These are phyloP conservation scores for Trifolium repens DNA, from an alignment of 306 rosid genomes.

Conservation along the genomic window DNA sequence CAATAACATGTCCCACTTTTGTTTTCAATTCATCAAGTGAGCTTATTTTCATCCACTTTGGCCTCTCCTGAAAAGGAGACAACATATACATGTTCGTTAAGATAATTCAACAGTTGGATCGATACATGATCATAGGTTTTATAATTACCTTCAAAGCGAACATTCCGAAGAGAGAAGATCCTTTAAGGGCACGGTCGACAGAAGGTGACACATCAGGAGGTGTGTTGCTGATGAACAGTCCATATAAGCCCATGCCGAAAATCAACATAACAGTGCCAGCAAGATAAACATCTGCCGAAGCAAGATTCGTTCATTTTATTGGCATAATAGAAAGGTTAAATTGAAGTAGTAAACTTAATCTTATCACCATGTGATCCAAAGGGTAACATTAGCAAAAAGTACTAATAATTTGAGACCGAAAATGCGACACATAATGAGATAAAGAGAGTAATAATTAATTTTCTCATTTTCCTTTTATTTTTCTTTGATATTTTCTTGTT, in stretches of 20 bases:
- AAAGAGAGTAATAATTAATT: too few relatives aligned
- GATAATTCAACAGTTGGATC: not conserved
- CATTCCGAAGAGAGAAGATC: constrained; percentile 95
- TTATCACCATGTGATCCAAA: too few relatives aligned
- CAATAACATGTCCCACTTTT: constrained; percentile 80
- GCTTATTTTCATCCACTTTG: constrained; percentile 83
- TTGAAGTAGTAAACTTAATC: not conserved
- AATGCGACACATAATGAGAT: too few relatives aligned
- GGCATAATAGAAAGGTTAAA: not conserved
- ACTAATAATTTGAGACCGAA: too few relatives aligned
- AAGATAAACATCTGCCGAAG: constrained; percentile 90
- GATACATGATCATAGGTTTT: not conserved
- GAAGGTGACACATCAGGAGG: constrained; percentile 57
- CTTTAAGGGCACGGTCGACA: constrained; percentile 73
- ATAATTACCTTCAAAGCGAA: not conserved
- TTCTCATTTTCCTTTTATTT: too few relatives aligned
- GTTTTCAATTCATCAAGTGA: constrained; percentile 89
- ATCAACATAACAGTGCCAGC: constrained; percentile 98
- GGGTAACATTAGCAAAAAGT: too few relatives aligned
- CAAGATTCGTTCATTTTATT: constrained; percentile 33
- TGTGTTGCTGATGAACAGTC: constrained; percentile 83
- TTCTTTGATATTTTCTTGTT: too few relatives aligned
- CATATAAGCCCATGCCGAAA: constrained; percentile 93
- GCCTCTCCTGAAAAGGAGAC: constrained; percentile 3
- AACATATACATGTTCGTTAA: not conserved